A percentile compares a stretch with the other conserved stretches of the same genome.
phyloP scores from a whole-genome alignment of 1,139 yeast species.

The Yamadazyma taylorii region DNA sequence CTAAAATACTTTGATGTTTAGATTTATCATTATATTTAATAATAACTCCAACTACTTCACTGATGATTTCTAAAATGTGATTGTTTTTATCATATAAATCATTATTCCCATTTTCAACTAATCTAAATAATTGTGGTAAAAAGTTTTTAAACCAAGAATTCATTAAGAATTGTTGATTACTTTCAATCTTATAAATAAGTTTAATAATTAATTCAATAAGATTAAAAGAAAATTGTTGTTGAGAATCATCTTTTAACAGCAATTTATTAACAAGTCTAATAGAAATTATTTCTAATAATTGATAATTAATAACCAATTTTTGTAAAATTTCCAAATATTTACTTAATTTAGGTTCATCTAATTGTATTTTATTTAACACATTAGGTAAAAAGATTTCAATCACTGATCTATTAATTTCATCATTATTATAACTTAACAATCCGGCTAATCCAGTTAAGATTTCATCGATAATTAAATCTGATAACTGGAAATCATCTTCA shows the following conservation, averaged over 20 bases:
- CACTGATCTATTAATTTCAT: slow-evolving; percentile 38
- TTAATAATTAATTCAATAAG: slow-evolving; percentile 25
- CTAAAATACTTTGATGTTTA: slow-evolving; percentile 40
- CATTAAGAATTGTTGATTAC: slow-evolving; percentile 32
- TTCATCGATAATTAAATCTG: slow-evolving; percentile 33
- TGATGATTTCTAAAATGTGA: slow-evolving; percentile 26
- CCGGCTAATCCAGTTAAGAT: slow-evolving; percentile 53
- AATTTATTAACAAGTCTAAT: slow-evolving; percentile 46
- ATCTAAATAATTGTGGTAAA: slow-evolving; percentile 23
- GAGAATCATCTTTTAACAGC: slow-evolving; percentile 18
- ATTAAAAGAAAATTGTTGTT: slow-evolving; percentile 14
- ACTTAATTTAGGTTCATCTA: slow-evolving; percentile 23
- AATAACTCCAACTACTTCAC: slow-evolving; percentile 38
- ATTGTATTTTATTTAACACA: slow-evolving; percentile 49
- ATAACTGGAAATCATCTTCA: slow-evolving; percentile 37
- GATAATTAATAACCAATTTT: slow-evolving; percentile 44
- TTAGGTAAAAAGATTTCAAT: slow-evolving; percentile 61
- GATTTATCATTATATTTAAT: slow-evolving; percentile 35
- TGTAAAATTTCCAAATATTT: slow-evolving; percentile 46
- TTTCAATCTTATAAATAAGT: slow-evolving; percentile 25
- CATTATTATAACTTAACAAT: slow-evolving; percentile 38
- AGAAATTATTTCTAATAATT: slow-evolving; percentile 49
- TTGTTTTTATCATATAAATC: slow-evolving; percentile 2
- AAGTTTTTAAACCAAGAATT: slow-evolving; percentile 44
- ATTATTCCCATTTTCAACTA: background rate